phyloP scores from a whole-genome alignment of 2,329 filamentous ascomycete species.

The Penicillium brasilianum region DNA sequence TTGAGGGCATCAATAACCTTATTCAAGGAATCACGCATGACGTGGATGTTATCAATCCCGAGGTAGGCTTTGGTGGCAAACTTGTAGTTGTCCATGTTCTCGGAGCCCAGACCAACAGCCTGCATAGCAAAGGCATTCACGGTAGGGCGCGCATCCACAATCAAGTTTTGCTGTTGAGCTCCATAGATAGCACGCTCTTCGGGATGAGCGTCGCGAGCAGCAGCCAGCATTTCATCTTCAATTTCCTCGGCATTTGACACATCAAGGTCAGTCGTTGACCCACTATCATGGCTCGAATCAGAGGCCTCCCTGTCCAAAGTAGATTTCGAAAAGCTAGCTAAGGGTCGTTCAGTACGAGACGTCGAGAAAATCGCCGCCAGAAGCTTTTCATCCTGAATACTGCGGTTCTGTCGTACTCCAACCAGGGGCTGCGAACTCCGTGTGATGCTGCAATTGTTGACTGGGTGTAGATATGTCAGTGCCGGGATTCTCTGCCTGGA shows the following conservation, averaged over 20 bases:
- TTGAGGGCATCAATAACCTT: slow-evolving; percentile 89
- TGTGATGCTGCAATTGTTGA: slow-evolving; percentile 97
- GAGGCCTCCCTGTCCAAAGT: slow-evolving; percentile 51
- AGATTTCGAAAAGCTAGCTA: slow-evolving; percentile 46
- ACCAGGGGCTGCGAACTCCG: slow-evolving; percentile 90
- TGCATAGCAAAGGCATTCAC: slow-evolving; percentile 96
- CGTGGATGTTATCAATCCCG: slow-evolving; percentile 97
- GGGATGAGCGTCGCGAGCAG: slow-evolving; percentile 62
- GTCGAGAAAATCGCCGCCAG: slow-evolving; percentile 91
- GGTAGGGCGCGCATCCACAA: slow-evolving; percentile 91
- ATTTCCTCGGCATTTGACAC: slow-evolving; percentile 66
- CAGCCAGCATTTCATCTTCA: slow-evolving; percentile 70
- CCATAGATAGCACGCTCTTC: slow-evolving; percentile 76
- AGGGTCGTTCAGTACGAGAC: slow-evolving; percentile 55
- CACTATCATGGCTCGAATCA: slow-evolving; percentile 57
- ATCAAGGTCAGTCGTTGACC: slow-evolving; percentile 52
- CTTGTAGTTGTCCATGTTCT: slow-evolving; percentile 97
- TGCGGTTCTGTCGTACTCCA: slow-evolving; percentile 83
- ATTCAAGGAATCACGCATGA: slow-evolving; percentile 90
- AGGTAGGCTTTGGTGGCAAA: slow-evolving; percentile 90
- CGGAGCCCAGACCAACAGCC: slow-evolving; percentile 87
- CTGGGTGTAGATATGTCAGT: slow-evolving; percentile 89
- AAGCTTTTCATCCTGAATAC: slow-evolving; percentile 93
- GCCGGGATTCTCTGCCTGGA: slow-evolving; percentile 87
- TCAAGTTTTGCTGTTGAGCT: slow-evolving; percentile 89